Evolutionary conservation across 2,329 filamentous ascomycete species (phyloP).

Genomic region (Venturia carpophila): DNA sequence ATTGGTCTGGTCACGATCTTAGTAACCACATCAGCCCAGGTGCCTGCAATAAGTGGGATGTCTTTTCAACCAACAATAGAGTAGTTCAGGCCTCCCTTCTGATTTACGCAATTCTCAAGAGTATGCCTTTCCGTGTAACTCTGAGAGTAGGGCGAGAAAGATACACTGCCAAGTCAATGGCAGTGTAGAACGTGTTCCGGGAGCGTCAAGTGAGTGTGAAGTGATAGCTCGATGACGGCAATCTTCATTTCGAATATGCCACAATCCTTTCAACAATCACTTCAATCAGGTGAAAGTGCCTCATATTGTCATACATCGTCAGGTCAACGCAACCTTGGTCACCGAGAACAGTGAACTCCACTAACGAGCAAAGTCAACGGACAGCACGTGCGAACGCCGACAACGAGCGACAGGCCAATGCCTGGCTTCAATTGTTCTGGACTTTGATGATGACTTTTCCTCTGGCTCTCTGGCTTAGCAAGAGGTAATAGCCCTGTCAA

Average conservation of each 20-base stretch:
- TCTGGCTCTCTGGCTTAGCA: slow-evolving; percentile 20
- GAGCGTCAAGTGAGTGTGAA: neutral
- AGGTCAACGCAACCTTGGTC: neutral
- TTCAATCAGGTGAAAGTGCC: neutral
- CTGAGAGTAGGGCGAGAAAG: neutral
- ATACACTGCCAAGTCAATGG: neutral
- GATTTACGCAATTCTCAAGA: neutral
- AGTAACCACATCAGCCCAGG: neutral
- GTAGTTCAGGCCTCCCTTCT: neutral
- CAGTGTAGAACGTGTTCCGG: neutral
- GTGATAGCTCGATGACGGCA: too few species aligned
- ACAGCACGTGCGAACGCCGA: neutral
- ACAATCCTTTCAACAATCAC: too few species aligned
- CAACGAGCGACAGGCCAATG: neutral
- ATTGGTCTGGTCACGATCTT: slow-evolving; percentile 1
- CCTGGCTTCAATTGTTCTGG: slow-evolving; percentile 5
- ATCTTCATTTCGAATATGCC: too few species aligned
- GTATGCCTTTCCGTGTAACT: neutral
- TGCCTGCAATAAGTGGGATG: slow-evolving; percentile 1
- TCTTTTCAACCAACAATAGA: neutral
- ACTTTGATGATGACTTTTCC: slow-evolving; percentile 23
- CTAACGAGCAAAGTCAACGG: neutral
- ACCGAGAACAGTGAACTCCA: neutral
- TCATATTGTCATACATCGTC: neutral
- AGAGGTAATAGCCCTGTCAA: slow-evolving; percentile 21